These are phyloP conservation scores for Pseudonitzschia multiseries DNA, from an alignment of 108 stramenopile genomes.

Conservation along the genomic window DNA sequence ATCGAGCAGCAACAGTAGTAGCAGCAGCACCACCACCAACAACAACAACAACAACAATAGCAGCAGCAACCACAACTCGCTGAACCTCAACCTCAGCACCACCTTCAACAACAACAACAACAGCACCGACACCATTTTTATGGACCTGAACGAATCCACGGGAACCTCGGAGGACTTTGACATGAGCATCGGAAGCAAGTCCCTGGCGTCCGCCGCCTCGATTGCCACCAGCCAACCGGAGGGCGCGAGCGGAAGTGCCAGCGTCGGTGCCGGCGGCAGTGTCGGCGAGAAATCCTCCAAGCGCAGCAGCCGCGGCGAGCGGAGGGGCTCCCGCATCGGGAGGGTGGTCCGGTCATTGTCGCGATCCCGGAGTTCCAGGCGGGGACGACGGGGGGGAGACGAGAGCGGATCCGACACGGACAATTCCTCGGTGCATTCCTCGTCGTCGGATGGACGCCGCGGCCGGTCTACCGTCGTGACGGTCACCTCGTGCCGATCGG, in stretches of 20 bases:
- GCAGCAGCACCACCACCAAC: neutral
- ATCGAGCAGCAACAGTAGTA: too few relatives aligned
- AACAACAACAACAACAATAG: neutral
- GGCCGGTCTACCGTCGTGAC: slow-evolving; percentile 57
- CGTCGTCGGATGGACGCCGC: neutral
- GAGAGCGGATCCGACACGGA: slow-evolving; percentile 2
- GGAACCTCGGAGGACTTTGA: neutral
- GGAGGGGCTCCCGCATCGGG: slow-evolving; percentile 11
- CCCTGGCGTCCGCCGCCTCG: neutral
- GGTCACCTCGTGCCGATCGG: slow-evolving; percentile 84
- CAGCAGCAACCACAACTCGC: slow-evolving; percentile 1
- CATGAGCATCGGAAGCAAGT: neutral
- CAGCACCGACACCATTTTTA: neutral
- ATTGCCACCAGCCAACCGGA: neutral
- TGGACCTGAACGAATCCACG: neutral
- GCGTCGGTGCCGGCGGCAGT: neutral
- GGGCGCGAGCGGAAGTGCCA: slow-evolving; percentile 1
- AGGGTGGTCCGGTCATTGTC: slow-evolving; percentile 45
- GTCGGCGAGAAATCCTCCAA: neutral
- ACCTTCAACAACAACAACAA: neutral
- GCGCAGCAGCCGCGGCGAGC: neutral
- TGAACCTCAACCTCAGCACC: too few relatives aligned
- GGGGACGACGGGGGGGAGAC: neutral
- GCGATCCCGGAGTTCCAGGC: slow-evolving; percentile 26
- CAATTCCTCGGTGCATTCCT: neutral